Conservation (phyloP, 2,329 filamentous ascomycete species). For the Diaporthe australafricana region DNA sequence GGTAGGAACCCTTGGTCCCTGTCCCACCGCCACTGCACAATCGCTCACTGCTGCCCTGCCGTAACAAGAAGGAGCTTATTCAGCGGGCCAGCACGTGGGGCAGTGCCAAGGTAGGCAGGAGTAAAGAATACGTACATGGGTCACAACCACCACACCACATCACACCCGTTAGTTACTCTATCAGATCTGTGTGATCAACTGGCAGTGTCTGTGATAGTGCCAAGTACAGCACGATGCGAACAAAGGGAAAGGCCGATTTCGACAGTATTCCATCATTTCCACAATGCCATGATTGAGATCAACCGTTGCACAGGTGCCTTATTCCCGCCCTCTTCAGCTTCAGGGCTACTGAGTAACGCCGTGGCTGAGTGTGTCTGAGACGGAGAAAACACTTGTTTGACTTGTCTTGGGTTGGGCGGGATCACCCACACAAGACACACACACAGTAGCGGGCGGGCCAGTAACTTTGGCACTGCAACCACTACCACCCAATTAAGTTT, state of each 20-base stretch:
- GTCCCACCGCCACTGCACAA: too few relatives aligned
- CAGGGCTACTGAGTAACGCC: not conserved
- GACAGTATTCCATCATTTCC: not conserved
- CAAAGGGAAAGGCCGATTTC: not conserved
- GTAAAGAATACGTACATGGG: too few relatives aligned
- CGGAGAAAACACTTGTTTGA: not conserved
- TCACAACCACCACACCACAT: too few relatives aligned
- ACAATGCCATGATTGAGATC: too few relatives aligned
- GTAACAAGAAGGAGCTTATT: slow-evolving; percentile 28
- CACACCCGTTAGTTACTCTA: not conserved
- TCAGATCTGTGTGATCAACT: not conserved
- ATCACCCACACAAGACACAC: too few relatives aligned
- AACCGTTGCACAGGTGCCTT: not conserved
- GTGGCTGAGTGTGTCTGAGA: slow-evolving; percentile 1
- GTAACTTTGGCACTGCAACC: too few relatives aligned
- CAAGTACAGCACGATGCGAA: not conserved
- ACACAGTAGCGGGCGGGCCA: too few relatives aligned
- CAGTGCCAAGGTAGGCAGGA: not conserved
- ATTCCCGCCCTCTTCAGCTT: not conserved
- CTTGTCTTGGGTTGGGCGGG: not conserved
- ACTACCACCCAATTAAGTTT: too few relatives aligned
- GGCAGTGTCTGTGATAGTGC: not conserved
- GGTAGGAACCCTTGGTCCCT: not conserved
- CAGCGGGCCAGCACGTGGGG: slow-evolving; percentile 30
- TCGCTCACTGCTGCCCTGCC: not conserved